These are phyloP conservation scores for Fomitopsis serialis DNA, from an alignment of 768 basidiomycete genomes.

Conservation along the genomic window DNA sequence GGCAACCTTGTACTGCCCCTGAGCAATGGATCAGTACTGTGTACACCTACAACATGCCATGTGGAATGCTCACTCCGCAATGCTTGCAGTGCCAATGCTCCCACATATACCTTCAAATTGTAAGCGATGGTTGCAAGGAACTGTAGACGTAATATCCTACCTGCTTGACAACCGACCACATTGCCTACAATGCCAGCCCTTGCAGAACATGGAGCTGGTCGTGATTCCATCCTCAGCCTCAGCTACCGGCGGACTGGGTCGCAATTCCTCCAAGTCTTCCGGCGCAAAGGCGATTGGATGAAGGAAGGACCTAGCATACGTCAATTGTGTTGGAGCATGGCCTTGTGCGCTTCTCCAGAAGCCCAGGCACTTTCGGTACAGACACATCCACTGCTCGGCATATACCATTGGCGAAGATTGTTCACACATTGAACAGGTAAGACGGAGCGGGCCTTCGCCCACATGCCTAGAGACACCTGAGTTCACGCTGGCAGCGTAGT, in stretches of 20 bases:
- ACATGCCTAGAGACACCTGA: background rate
- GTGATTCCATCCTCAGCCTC: slow-evolving; percentile 30
- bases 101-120: slow-evolving; percentile 58
- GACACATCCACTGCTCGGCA: slow-evolving; percentile 52
- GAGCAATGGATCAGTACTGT: background rate
- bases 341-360: slow-evolving; percentile 43
- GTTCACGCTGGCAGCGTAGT: too few relatives aligned
- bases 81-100: slow-evolving; percentile 63
- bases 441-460: background rate
- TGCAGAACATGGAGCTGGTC: slow-evolving; percentile 51
- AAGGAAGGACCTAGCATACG: slow-evolving; percentile 46
- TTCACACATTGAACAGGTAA: slow-evolving; percentile 28
- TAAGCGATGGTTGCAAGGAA: background rate
- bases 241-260: slow-evolving; percentile 28
- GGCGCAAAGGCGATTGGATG: slow-evolving; percentile 24
- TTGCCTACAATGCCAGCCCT: slow-evolving; percentile 61
- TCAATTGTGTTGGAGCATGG: slow-evolving; percentile 25
- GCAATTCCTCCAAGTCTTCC: slow-evolving; percentile 32
- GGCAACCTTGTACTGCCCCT: slow-evolving; percentile 10
- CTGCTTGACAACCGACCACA: slow-evolving; percentile 76
- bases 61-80: slow-evolving; percentile 42
- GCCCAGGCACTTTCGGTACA: slow-evolving; percentile 47
- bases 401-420: slow-evolving; percentile 49
- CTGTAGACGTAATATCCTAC: slow-evolving; percentile 31
- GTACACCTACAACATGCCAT: background rate